Evolutionary conservation across 2,329 filamentous ascomycete species (phyloP), one percentile per base, ranked within the genome.

Genomic region (Phaeomoniella chlamydospora): DNA sequence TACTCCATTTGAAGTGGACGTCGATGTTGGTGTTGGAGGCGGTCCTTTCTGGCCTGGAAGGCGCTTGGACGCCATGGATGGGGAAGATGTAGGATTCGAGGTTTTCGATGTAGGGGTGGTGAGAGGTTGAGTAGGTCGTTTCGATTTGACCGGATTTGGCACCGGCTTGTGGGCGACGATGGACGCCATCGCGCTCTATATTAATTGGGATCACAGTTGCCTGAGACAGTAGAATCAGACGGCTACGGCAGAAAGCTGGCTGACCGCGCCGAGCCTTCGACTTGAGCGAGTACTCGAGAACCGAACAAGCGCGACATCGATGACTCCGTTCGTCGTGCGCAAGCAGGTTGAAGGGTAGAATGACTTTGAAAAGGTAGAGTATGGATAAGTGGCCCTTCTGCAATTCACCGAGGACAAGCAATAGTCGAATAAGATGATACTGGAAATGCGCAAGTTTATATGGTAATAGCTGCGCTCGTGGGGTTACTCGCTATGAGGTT

Each of bases 81-180:
- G 66, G 3, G 68, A 68, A n/a, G 75, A 68, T 2, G 74, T 78
- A 3, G 74, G 70, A 40, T 71, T 68, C 1, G 70, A 68, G 15
- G 72, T 58, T 43, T 63, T 62, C 40, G 63, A 58, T 19, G 75
- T 74, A 56, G 80, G 81, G 41, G 57, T 47, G 39, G 58, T 57
- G 34, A 74, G 70, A 53, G 80, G 77, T 39, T 80, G 72, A 31
- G 74, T 70, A 33, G 77, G 68, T 26, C 75, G 74, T 39, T 49
- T 49, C 40, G 44, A 46, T 41, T 46, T 47, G 15, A 43, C 44
- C 31, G 45, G 41, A 10, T 39, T 44, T n/a, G 35, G 37, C 9
- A 37, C 19, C 14, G 45, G 41, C 29, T 46, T 46, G 4, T 42
- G 29, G 11, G 36, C 40, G 31, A 43, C 41, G 31, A 45, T 43